phyloP scores from a whole-genome alignment of 2,329 filamentous ascomycete genomes.

The Sporothrix inflata region DNA sequence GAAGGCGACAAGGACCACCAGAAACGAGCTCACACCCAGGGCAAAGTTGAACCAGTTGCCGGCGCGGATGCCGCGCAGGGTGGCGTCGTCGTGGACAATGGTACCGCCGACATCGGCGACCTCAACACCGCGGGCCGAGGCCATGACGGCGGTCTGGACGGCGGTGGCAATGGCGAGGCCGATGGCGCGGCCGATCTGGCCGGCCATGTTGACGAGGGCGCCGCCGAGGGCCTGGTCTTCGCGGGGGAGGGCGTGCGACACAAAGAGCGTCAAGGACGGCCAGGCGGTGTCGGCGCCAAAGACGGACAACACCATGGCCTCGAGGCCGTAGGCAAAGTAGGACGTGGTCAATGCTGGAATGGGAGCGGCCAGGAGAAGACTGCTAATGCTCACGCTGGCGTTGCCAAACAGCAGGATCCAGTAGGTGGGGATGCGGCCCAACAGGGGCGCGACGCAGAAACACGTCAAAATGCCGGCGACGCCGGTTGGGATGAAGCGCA shows the following conservation, averaged over 20 bases:
- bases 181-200: conserved; percentile 67
- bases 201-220: conserved; percentile 68
- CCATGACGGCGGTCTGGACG: conserved; percentile 65
- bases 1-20: conserved; percentile 53
- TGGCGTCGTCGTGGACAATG: conserved; percentile 49
- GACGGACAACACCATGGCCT: conserved; percentile 67
- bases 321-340: conserved; percentile 70
- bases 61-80: conserved; percentile 53
- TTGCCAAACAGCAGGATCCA: conserved; percentile 63
- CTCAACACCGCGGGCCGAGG: conserved; percentile 47
- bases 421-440: conserved; percentile 61
- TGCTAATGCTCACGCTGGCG: conserved; percentile 52
- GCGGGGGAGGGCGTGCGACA: conserved; percentile 62
- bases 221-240: conserved; percentile 70
- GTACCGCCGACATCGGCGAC: conserved; percentile 51
- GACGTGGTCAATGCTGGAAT: conserved; percentile 54
- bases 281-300: conserved; percentile 69
- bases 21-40: conserved; percentile 49
- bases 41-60: conserved; percentile 58
- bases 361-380: conserved; percentile 66
- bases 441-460: conserved; percentile 58
- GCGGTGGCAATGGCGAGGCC: conserved; percentile 67
- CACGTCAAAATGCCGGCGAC: conserved; percentile 62
- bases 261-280: conserved; percentile 68
- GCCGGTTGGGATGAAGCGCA: conserved; percentile 70